Conservation (phyloP, 2,329 filamentous ascomycete species). For the Fusarium pseudocircinatum region DNA sequence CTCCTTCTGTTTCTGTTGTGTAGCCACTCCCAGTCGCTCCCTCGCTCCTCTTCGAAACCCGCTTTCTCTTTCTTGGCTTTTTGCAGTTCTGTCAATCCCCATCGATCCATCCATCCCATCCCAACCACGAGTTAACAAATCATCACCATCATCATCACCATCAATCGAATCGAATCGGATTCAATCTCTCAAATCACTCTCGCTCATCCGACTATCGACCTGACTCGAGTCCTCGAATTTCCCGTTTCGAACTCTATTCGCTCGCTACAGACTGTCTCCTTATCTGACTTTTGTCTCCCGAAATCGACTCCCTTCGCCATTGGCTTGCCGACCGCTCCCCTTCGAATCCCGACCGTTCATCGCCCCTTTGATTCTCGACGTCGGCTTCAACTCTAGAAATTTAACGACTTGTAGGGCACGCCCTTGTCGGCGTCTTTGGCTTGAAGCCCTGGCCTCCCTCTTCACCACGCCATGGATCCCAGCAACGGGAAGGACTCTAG, state of each 20-base stretch:
- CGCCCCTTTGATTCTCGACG: constrained; percentile 26
- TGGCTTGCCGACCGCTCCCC: constrained; percentile 17
- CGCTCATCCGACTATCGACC: constrained; percentile 3
- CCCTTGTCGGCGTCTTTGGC: constrained; percentile 41
- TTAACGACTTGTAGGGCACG: constrained; percentile 36
- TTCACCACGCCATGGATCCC: constrained; percentile 52
- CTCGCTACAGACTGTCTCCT: constrained; percentile 12
- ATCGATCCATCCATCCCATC: constrained; percentile 27
- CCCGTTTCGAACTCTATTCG: not conserved
- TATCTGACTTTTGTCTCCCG: not conserved
- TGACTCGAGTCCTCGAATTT: not conserved
- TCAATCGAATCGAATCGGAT: constrained; percentile 1
- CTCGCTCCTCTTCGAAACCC: constrained; percentile 35
- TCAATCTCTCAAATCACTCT: constrained; percentile 7
- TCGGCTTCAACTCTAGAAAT: constrained; percentile 28
- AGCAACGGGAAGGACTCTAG: constrained; percentile 51
- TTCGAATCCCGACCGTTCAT: constrained; percentile 11
- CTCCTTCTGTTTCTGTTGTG: constrained; percentile 17
- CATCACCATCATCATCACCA: not conserved
- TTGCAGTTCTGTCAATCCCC: constrained; percentile 38
- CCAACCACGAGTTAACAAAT: constrained; percentile 18
- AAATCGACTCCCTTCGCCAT: constrained; percentile 18
- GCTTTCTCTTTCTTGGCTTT: constrained; percentile 36
- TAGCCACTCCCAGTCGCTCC: constrained; percentile 35
- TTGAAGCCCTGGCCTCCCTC: constrained; percentile 34